phyloP scores from a whole-genome alignment of 2,329 filamentous ascomycete genomes.

The Fusarium longipes region DNA sequence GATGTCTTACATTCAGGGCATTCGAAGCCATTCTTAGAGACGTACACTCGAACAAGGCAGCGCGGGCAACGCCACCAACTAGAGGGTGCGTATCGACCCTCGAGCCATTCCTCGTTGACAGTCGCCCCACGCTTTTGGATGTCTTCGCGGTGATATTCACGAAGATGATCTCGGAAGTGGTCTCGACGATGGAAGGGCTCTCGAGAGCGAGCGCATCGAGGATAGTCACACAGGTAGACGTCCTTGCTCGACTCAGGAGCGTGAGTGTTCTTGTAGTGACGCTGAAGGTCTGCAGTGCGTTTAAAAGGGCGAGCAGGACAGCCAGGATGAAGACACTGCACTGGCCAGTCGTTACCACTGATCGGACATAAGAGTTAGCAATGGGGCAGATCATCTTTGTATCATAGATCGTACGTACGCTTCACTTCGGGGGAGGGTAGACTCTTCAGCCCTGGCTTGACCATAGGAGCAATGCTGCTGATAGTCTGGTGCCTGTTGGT shows the following conservation, averaged over 20 bases:
- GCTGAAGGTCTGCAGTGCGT: slow-evolving; percentile 65
- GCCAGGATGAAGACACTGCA: slow-evolving; percentile 53
- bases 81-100: slow-evolving; percentile 52
- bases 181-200: slow-evolving; percentile 65
- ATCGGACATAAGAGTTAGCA: slow-evolving; percentile 18
- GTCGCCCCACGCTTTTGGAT: slow-evolving; percentile 59
- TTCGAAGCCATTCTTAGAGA: slow-evolving; percentile 55
- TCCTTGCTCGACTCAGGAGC: slow-evolving; percentile 55
- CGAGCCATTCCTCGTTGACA: slow-evolving; percentile 53
- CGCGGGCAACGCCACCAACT: slow-evolving; percentile 67
- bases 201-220: slow-evolving; percentile 57
- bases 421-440: slow-evolving; percentile 22
- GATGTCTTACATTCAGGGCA: slow-evolving; percentile 60
- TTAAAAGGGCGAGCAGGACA: slow-evolving; percentile 62
- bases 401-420: slow-evolving; percentile 22
- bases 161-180: slow-evolving; percentile 67
- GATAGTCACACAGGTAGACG: slow-evolving; percentile 64
- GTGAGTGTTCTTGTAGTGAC: slow-evolving; percentile 65
- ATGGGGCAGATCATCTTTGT: background rate
- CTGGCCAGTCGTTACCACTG: slow-evolving; percentile 49
- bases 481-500: slow-evolving; percentile 23
- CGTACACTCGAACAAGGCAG: slow-evolving; percentile 60
- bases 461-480: slow-evolving; percentile 24
- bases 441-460: slow-evolving; percentile 4
- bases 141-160: slow-evolving; percentile 67